These are phyloP conservation scores for Phaeodactylum tricornutum DNA, from an alignment of 108 stramenopile species.

Conservation along the genomic window DNA sequence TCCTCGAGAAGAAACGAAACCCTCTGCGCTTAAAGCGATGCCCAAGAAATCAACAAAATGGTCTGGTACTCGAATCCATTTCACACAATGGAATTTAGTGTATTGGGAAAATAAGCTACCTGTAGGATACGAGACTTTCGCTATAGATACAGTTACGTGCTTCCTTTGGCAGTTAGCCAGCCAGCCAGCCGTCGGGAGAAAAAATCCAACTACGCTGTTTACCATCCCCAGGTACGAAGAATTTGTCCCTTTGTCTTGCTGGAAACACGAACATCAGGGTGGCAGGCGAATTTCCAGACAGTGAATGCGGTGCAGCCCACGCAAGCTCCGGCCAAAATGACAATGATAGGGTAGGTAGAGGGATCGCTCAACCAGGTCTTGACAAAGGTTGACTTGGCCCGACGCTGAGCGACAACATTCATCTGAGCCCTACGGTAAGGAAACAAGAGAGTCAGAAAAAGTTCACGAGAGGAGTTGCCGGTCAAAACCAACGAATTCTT, in stretches of 20 bases:
- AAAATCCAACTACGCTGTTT: not conserved
- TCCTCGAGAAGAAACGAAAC: too few species aligned
- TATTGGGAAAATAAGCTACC: not conserved
- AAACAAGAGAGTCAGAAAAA: not conserved
- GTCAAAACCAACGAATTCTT: not conserved
- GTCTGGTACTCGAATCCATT: not conserved
- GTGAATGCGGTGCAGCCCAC: conserved; percentile 21
- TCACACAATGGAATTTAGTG: not conserved
- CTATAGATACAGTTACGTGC: not conserved
- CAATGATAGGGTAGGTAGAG: conserved; percentile 52
- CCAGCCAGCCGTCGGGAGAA: too few species aligned
- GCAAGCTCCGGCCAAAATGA: conserved; percentile 27
- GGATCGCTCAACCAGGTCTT: conserved; percentile 44
- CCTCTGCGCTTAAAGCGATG: too few species aligned
- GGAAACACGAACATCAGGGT: conserved; percentile 43
- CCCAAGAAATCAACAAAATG: too few species aligned
- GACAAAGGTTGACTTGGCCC: not conserved
- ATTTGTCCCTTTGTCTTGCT: conserved; percentile 25
- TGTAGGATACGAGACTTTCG: not conserved
- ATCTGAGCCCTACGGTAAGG: not conserved
- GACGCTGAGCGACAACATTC: not conserved
- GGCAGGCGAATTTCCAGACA: conserved; percentile 10
- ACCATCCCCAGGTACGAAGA: conserved; percentile 30
- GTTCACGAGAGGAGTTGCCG: not conserved
- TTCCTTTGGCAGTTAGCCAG: too few species aligned